Percentiles rank a stretch among this genome's conserved stretches.
Conservation (phyloP, 2,329 filamentous ascomycete genomes). For the Pseudopyrenochaeta lycopersici region DNA sequence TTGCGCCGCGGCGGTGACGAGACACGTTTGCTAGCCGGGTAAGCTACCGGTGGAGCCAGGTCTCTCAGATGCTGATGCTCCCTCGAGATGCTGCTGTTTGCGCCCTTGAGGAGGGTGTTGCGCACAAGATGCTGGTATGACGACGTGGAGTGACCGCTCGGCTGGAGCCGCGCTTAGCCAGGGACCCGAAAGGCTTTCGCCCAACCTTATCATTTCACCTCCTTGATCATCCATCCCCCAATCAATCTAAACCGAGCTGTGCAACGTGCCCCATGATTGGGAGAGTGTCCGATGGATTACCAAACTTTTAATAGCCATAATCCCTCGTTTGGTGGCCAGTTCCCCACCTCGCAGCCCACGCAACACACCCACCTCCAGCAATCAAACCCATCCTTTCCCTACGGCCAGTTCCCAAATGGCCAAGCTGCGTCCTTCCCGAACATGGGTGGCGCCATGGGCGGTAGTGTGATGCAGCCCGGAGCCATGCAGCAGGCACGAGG, state of each 20-base stretch:
- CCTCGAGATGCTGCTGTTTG: neutral
- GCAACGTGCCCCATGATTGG: slow-evolving; percentile 50
- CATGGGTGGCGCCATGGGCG: slow-evolving; percentile 20
- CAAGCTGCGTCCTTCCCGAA: slow-evolving; percentile 39
- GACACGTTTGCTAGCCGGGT: slow-evolving; percentile 16
- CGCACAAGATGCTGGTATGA: neutral
- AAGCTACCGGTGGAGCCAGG: neutral
- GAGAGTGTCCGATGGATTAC: slow-evolving; percentile 47
- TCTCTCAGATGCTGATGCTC: neutral
- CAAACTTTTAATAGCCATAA: slow-evolving; percentile 48
- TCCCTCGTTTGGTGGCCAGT: slow-evolving; percentile 45
- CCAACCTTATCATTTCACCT: slow-evolving; percentile 44
- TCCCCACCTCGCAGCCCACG: slow-evolving; percentile 42
- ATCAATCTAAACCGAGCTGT: slow-evolving; percentile 51
- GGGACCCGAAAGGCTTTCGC: slow-evolving; percentile 1
- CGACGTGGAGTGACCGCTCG: slow-evolving; percentile 10
- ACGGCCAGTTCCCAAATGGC: slow-evolving; percentile 44
- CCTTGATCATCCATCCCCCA: slow-evolving; percentile 42
- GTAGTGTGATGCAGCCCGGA: slow-evolving; percentile 43
- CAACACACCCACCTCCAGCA: slow-evolving; percentile 48
- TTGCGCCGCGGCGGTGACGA: slow-evolving; percentile 15
- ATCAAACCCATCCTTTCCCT: slow-evolving; percentile 40
- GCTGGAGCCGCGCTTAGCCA: slow-evolving; percentile 5
- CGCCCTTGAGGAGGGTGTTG: neutral
- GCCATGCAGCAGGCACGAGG: slow-evolving; percentile 32